A percentile compares a stretch with the other conserved stretches of the same genome.
These are phyloP conservation scores for Plasmopara viticola DNA, from an alignment of 352 stramenopile species.

Conservation along the genomic window DNA sequence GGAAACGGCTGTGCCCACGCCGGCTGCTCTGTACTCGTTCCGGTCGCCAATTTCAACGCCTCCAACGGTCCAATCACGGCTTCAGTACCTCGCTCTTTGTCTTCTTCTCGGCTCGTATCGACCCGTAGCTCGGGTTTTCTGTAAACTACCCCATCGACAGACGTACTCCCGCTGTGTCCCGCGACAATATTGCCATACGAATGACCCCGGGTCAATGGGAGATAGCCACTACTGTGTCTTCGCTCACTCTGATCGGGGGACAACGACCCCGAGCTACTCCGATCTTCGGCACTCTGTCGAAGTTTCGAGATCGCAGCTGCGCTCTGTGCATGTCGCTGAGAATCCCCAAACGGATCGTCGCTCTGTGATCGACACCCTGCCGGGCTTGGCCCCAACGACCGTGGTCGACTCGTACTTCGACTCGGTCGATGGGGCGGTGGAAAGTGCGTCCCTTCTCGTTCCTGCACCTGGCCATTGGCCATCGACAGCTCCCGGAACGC, in stretches of 20 bases:
- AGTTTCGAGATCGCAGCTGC: conserved; percentile 66
- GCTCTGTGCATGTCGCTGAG: conserved; percentile 68
- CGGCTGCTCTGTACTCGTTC: conserved; percentile 51
- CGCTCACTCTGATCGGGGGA: conserved; percentile 15
- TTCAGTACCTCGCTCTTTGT: conserved; percentile 20
- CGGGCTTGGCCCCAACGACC: conserved; percentile 15
- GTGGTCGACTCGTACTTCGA: conserved; percentile 11
- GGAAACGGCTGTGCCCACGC: conserved; percentile 69
- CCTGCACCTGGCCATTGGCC: conserved; percentile 32
- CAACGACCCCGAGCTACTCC: conserved; percentile 21
- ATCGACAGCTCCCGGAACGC: conserved; percentile 59
- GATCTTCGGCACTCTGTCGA: conserved; percentile 28
- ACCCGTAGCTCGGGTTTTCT: conserved; percentile 43
- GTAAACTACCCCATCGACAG: conserved; percentile 10
- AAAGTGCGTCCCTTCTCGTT: conserved; percentile 52
- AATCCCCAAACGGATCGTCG: conserved; percentile 28
- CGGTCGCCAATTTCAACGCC: conserved; percentile 59
- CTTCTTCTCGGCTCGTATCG: conserved; percentile 35
- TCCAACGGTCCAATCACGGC: conserved; percentile 53
- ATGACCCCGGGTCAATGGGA: conserved; percentile 18
- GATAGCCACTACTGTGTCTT: conserved; percentile 20
- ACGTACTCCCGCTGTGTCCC: conserved; percentile 6
- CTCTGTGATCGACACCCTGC: conserved; percentile 25
- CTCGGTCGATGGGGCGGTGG: conserved; percentile 35
- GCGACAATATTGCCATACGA: conserved; percentile 53